Conservation (phyloP, 139 green algal genomes). For the Tetraselmis chui region DNA sequence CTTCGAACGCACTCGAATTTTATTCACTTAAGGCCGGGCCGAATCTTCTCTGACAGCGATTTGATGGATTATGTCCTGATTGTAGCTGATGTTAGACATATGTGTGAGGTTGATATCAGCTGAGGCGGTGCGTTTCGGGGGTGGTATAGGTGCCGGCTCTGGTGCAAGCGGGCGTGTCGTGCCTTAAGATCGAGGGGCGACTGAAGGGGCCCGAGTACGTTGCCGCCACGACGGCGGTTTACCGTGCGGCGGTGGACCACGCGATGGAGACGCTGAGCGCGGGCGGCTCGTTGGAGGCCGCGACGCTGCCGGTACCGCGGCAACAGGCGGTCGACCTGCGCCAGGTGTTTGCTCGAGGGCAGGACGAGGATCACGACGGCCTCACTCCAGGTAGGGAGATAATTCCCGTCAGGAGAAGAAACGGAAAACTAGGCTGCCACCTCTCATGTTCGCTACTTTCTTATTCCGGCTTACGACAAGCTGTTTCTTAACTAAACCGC, state of each 20-base stretch:
- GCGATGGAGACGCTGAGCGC: slow-evolving; percentile 52
- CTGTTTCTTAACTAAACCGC: too few species aligned
- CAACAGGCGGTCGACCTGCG: slow-evolving; percentile 35
- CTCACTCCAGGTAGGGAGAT: slow-evolving; percentile 4
- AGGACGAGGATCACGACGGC: slow-evolving; percentile 60
- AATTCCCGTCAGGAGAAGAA: too few species aligned
- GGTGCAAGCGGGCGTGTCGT: slow-evolving; percentile 64
- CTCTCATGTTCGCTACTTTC: too few species aligned
- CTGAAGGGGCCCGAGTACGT: slow-evolving; percentile 87
- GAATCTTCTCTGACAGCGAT: too few species aligned
- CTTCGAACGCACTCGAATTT: too few species aligned
- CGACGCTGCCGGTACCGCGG: slow-evolving; percentile 7
- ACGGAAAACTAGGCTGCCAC: too few species aligned
- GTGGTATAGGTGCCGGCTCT: slow-evolving; percentile 64
- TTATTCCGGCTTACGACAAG: too few species aligned
- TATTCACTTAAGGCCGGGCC: too few species aligned
- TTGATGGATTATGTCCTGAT: too few species aligned
- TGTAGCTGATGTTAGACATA: too few species aligned
- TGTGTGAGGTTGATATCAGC: too few species aligned
- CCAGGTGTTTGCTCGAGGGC: slow-evolving; percentile 73
- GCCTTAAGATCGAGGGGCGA: slow-evolving; percentile 80
- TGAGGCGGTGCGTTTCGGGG: too few species aligned
- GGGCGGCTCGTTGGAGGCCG: not conserved
- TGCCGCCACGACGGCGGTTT: slow-evolving; percentile 52
- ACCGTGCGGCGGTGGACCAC: slow-evolving; percentile 57